Evolutionary conservation across 2,329 filamentous ascomycete species (phyloP), one percentile per base, ranked within the genome.

Genomic region (Paecilomyces dactylethromorphus): DNA sequence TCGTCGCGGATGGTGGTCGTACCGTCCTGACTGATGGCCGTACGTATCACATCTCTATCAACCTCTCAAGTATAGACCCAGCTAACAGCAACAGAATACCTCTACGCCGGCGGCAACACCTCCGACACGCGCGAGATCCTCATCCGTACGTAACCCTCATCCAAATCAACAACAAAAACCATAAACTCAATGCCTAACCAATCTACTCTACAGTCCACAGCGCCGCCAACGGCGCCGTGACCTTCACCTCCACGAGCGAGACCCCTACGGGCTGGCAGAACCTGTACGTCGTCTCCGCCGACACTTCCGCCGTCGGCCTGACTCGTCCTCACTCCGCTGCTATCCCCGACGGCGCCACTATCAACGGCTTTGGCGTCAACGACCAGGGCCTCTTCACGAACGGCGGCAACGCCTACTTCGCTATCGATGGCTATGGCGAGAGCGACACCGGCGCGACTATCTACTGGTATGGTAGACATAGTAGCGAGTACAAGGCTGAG

Each of bases 281-380:
- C 13, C 35, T 39, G 13, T 39, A 39, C 35, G n/a, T 39, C n/a
- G 35, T 39, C n/a, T 7, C 13, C 13, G 7, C n/a, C 12, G 35
- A 39, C 13, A n/a, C n/a, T 7, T 13, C 6, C 13, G 13, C 35
- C 45, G 56, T 69, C 11, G 60, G 58, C 11, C 33, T 71, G 56
- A 71, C 69, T 8, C 3, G 58, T 4, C 69, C 68, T 45, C 68
- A 71, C 68, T 71, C 69, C 26, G 68, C 62, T 5, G 62, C 60
- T 11, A 56, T 64, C 7, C 69, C 69, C 49, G 52, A 68, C 35
- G 63, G 61, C 13, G 69, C 61, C 53, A 68, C 58, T 61, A 59
- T 54, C 26, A 60, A 58, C 21, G 63, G 56, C 50, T 71, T 71
- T 45, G 67, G 66, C 26, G 62, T 64, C 55, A 68, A 68, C 13